Conservation (phyloP, 768 basidiomycete genomes). For the Sutorius australiensis region DNA sequence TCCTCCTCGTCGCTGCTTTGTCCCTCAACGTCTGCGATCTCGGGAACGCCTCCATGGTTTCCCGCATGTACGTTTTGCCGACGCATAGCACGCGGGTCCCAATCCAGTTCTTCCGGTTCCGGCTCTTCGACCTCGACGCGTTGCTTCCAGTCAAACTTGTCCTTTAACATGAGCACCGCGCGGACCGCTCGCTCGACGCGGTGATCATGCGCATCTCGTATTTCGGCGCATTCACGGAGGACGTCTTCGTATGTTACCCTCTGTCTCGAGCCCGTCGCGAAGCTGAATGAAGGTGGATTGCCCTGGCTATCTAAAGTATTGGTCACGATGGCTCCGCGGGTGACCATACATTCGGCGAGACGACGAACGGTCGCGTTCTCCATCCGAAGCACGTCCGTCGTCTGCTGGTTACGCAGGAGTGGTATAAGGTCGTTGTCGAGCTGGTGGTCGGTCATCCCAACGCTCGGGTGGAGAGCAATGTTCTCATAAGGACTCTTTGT, state of each 20-base stretch:
- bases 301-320: slow-evolving; percentile 44
- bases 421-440: slow-evolving; percentile 73
- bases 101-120: slow-evolving; percentile 73
- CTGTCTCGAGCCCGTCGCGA: slow-evolving; percentile 21
- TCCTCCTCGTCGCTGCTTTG: slow-evolving; percentile 39
- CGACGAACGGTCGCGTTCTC: slow-evolving; percentile 73
- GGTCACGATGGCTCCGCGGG: slow-evolving; percentile 45
- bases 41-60: slow-evolving; percentile 4
- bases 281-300: slow-evolving; percentile 23
- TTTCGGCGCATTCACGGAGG: slow-evolving; percentile 59
- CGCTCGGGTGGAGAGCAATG: slow-evolving; percentile 64
- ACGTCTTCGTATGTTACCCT: slow-evolving; percentile 52
- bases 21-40: slow-evolving; percentile 28
- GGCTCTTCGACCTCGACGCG: slow-evolving; percentile 77
- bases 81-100: slow-evolving; percentile 51
- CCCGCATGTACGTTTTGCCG: slow-evolving; percentile 8
- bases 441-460: slow-evolving; percentile 56
- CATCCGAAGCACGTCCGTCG: slow-evolving; percentile 64
- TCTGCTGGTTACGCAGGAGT: slow-evolving; percentile 76
- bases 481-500: slow-evolving; percentile 48
- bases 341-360: slow-evolving; percentile 62
- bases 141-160: slow-evolving; percentile 80
- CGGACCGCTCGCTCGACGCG: slow-evolving; percentile 75
- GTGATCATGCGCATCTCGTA: slow-evolving; percentile 67
- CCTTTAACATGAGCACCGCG: slow-evolving; percentile 72